A percentile compares a stretch with the other conserved stretches of the same genome.
Evolutionary conservation across 305 asterid species (phyloP).

Genomic region (Fraxinus baroniana): DNA sequence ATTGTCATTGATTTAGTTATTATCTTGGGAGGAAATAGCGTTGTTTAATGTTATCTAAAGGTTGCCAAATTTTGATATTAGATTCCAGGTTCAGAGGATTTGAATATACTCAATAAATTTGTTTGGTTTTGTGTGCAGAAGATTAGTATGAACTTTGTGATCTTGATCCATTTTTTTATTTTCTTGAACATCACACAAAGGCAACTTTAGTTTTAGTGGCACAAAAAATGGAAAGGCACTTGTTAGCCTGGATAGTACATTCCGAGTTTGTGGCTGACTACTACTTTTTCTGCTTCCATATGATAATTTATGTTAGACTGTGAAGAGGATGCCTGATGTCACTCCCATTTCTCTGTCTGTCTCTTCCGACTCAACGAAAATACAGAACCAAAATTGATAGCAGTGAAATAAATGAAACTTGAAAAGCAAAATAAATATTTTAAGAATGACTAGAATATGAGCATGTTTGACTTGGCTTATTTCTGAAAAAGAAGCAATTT

Average conservation of each 20-base stretch:
- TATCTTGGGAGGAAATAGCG: neutral
- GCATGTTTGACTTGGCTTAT: neutral
- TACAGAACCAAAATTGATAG: neutral
- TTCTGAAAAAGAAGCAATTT: neutral
- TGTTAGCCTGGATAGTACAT: neutral
- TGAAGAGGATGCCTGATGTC: conserved; percentile 3
- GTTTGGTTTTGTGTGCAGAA: neutral
- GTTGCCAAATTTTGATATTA: neutral
- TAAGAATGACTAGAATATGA: neutral
- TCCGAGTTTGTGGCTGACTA: neutral
- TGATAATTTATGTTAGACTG: neutral
- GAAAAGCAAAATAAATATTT: neutral
- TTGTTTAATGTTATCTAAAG: neutral
- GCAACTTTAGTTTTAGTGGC: neutral
- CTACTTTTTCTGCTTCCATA: neutral
- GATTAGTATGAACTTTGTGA: neutral
- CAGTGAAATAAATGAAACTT: neutral
- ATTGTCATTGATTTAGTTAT: neutral
- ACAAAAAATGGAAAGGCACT: neutral
- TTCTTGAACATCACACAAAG: neutral
- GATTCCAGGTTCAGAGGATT: neutral
- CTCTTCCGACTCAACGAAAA: neutral
- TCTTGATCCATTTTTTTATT: neutral
- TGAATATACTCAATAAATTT: neutral
- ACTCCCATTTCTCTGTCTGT: neutral